These are phyloP conservation scores for Xylariaceae sp. DNA, from an alignment of 2,329 filamentous ascomycete genomes.

Conservation along the genomic window DNA sequence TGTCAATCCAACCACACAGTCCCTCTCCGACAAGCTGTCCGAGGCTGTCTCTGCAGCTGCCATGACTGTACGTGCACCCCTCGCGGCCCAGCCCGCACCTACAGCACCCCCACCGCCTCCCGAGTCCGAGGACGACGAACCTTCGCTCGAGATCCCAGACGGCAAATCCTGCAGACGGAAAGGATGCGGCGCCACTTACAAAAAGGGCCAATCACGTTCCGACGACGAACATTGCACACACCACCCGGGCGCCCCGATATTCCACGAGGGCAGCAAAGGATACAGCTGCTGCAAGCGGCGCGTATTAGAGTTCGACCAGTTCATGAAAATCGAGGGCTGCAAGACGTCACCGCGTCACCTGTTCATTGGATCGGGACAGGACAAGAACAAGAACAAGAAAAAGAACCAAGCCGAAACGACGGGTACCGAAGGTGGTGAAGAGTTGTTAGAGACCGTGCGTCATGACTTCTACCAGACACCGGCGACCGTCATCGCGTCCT, in stretches of 20 bases:
- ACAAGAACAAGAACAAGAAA: slow-evolving; percentile 41
- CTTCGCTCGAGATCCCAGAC: slow-evolving; percentile 63
- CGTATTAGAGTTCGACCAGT: slow-evolving; percentile 95
- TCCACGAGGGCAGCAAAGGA: slow-evolving; percentile 97
- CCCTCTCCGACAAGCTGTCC: slow-evolving; percentile 40
- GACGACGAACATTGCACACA: slow-evolving; percentile 75
- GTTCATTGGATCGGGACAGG: slow-evolving; percentile 72
- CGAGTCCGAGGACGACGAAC: slow-evolving; percentile 85
- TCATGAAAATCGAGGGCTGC: slow-evolving; percentile 92
- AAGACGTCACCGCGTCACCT: slow-evolving; percentile 74
- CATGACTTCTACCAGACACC: slow-evolving; percentile 95
- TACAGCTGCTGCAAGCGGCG: slow-evolving; percentile 95
- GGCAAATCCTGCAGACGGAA: slow-evolving; percentile 72
- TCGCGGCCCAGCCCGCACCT: slow-evolving; percentile 42
- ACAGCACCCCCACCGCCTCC: slow-evolving; percentile 55
- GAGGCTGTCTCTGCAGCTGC: slow-evolving; percentile 37
- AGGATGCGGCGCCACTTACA: slow-evolving; percentile 65
- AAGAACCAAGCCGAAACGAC: slow-evolving; percentile 28
- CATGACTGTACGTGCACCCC: slow-evolving; percentile 35
- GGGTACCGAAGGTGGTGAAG: slow-evolving; percentile 50
- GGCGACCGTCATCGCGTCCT: slow-evolving; percentile 76
- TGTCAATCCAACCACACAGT: slow-evolving; percentile 35
- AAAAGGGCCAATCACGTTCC: slow-evolving; percentile 48
- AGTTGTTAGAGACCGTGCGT: slow-evolving; percentile 70
- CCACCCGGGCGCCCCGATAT: slow-evolving; percentile 85